phyloP scores from a whole-genome alignment of 2,329 filamentous ascomycete species.

The Hymenoscyphus linearis region DNA sequence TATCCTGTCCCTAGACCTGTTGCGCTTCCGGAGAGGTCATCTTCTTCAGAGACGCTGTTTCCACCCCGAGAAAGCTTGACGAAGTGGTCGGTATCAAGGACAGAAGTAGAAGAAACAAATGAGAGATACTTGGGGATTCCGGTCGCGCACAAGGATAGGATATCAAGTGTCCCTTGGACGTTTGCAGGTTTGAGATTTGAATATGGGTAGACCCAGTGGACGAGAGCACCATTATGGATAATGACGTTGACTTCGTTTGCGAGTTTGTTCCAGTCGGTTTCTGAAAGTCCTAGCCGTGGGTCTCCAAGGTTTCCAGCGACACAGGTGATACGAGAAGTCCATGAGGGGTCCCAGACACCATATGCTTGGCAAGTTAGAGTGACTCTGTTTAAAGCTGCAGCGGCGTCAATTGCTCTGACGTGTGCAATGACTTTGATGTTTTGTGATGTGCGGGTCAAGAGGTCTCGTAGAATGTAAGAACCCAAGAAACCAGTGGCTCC shows the following conservation, averaged over 20 bases:
- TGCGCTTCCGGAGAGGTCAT: constrained; percentile 72
- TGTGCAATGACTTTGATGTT: constrained; percentile 64
- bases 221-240: constrained; percentile 76
- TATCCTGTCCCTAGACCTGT: constrained; percentile 80
- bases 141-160: constrained; percentile 67
- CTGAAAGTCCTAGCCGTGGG: constrained; percentile 66
- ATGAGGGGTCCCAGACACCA: constrained; percentile 69
- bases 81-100: constrained; percentile 78
- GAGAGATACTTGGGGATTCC: constrained; percentile 75
- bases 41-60: constrained; percentile 63
- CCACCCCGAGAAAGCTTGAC: constrained; percentile 68
- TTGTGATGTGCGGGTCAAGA: constrained; percentile 56
- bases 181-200: constrained; percentile 66
- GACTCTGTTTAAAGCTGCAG: constrained; percentile 59
- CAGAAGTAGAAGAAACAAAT: constrained; percentile 78
- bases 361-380: constrained; percentile 67
- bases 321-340: constrained; percentile 58
- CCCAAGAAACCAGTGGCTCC: constrained; percentile 89
- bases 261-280: constrained; percentile 59
- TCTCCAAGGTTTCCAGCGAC: constrained; percentile 71
- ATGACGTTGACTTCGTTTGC: constrained; percentile 63
- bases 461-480: constrained; percentile 69
- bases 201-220: constrained; percentile 81
- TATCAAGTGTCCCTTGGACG: constrained; percentile 74
- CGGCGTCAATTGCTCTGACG: constrained; percentile 62